These are phyloP conservation scores for Ophiostoma angusticollis DNA, from an alignment of 2,329 filamentous ascomycete genomes.

Conservation along the genomic window DNA sequence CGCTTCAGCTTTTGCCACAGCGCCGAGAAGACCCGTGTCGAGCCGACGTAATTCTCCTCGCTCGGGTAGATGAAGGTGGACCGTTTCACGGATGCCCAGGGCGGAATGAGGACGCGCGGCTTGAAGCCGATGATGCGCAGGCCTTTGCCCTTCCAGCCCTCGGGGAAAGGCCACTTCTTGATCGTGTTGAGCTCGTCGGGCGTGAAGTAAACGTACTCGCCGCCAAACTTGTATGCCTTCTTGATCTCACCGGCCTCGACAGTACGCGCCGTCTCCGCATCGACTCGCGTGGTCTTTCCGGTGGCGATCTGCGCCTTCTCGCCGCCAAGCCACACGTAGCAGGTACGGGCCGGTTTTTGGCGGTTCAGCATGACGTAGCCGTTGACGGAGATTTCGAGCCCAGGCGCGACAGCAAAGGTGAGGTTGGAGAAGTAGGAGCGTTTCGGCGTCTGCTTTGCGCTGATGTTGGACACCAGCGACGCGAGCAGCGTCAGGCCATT, in stretches of 20 bases:
- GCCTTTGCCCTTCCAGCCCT: slow-evolving; percentile 59
- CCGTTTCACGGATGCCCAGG: slow-evolving; percentile 77
- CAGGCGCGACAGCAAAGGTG: slow-evolving; percentile 77
- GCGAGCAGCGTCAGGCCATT: slow-evolving; percentile 51
- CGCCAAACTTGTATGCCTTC: slow-evolving; percentile 93
- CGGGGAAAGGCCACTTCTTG: slow-evolving; percentile 33
- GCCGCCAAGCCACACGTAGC: slow-evolving; percentile 79
- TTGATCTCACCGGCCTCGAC: slow-evolving; percentile 73
- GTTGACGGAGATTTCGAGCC: slow-evolving; percentile 77
- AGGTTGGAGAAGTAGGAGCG: slow-evolving; percentile 76
- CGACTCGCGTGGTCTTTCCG: slow-evolving; percentile 59
- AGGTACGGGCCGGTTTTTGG: slow-evolving; percentile 68
- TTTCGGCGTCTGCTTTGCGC: slow-evolving; percentile 77
- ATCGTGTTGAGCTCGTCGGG: slow-evolving; percentile 70
- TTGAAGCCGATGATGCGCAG: slow-evolving; percentile 95
- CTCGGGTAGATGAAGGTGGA: slow-evolving; percentile 90
- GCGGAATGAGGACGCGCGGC: slow-evolving; percentile 55
- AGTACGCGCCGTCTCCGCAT: slow-evolving; percentile 62
- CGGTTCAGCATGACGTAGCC: slow-evolving; percentile 83
- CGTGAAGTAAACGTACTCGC: slow-evolving; percentile 75
- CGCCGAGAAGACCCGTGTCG: slow-evolving; percentile 82
- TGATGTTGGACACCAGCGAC: slow-evolving; percentile 83
- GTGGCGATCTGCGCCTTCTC: slow-evolving; percentile 71
- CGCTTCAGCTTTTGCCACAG: slow-evolving; percentile 76
- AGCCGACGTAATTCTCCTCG: slow-evolving; percentile 80